Conservation (phyloP, 176 grass and related monocot genomes). For the sorghum (Sorghum bicolor) region Sorghum_bicolor_NCBIv3 NC_012874.2:4195501-4196000, state of each 20-base stretch:
- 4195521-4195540: not conserved
- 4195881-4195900: slow-evolving; percentile 24
- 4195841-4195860: not conserved
- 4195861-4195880: not conserved
- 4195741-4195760: slow-evolving; percentile 32
- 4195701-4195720: not conserved
- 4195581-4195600: not conserved
- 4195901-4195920: slow-evolving; percentile 1
- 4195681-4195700: not conserved
- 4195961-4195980: slow-evolving; percentile 15
- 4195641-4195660: not conserved
- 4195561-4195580: not conserved
- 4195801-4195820: not conserved
- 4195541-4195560: not conserved
- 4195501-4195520: not conserved
- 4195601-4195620: not conserved
- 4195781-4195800: not conserved
- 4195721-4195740: slow-evolving; percentile 35
- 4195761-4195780: not conserved
- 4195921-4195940: slow-evolving; percentile 35
- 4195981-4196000: slow-evolving; percentile 33
- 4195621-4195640: not conserved
- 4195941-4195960: slow-evolving; percentile 48
- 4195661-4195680: not conserved
- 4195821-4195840: not conserved